phyloP scores from a whole-genome alignment of 2,329 filamentous ascomycete genomes.

The Calonectria montana region DNA sequence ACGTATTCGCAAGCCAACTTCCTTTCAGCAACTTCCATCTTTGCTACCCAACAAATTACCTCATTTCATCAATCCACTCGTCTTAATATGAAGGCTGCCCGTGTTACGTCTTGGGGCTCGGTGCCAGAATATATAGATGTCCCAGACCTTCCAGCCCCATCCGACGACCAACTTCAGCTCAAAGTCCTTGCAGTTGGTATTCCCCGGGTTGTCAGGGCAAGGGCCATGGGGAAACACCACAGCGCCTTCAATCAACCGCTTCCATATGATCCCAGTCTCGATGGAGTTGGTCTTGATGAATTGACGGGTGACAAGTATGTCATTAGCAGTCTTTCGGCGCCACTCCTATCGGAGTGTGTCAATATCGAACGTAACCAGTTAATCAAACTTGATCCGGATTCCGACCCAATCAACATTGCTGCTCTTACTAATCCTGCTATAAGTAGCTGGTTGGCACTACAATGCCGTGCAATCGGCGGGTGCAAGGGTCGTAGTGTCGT shows the following conservation, averaged over 20 bases:
- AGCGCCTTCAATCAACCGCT: conserved; percentile 2
- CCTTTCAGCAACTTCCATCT: background rate
- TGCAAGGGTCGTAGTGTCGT: conserved; percentile 14
- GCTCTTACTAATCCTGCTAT: conserved; percentile 19
- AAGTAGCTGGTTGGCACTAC: conserved; percentile 25
- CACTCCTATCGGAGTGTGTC: conserved; percentile 16
- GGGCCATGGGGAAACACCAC: conserved; percentile 9
- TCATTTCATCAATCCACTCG: background rate
- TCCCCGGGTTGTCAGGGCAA: conserved; percentile 2
- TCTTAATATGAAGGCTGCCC: conserved; percentile 7
- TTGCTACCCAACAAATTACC: background rate
- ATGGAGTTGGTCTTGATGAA: conserved; percentile 23
- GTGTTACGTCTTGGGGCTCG: conserved; percentile 1
- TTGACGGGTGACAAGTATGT: conserved; percentile 22
- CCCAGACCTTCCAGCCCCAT: conserved; percentile 7
- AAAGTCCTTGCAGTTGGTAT: conserved; percentile 12
- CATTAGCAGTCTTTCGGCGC: conserved; percentile 5
- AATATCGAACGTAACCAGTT: conserved; percentile 18
- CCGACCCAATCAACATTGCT: conserved; percentile 18
- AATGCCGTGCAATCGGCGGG: conserved; percentile 7
- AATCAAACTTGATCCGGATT: conserved; percentile 9
- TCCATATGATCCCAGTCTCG: conserved; percentile 24
- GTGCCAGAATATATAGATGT: conserved; percentile 4
- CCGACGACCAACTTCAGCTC: conserved; percentile 4
- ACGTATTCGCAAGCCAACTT: background rate